Base-by-base conservation (phyloP, 805 yeast species). In the Sugiyamaella lignohabitans region DNA sequence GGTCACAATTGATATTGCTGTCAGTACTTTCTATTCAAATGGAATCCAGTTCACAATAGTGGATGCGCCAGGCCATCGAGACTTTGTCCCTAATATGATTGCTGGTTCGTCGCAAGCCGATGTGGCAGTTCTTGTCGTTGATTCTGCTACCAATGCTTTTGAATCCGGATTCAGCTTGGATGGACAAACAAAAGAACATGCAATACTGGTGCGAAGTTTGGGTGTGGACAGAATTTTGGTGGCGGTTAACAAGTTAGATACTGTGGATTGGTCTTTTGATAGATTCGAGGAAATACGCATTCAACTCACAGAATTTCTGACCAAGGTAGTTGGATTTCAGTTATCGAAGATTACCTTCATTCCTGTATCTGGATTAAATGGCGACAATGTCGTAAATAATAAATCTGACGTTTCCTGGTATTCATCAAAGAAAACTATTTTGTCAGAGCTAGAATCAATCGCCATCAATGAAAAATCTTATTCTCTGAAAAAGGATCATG, bases 21-120 rank as follows among this genome's bases (percentile, higher is more conserved):
- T 82, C 45, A 80, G 85, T 5, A 68, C 71, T 35, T 80, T 85
- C 50, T 83, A 79, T 55, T 82, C 89, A 2, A 45, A 58, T 1
- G 61, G 55, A 2, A 70, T 79, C 4, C 65, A 72, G 41, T 83
- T 81, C 60, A 80, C 87, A 0, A 81, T 87, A 3, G 78, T 85
- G 46, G 94, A 85, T 66, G 88, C 94, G 0, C 94, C 94, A 0
- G 94, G 94, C 0, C 94, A 85, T 63, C 72, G 74, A 50, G 93
- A 85, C 58, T 85, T 82, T 62, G 84, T 85, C 27, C 94, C 94
- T 3, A 86, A 83, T 56, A 83, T 85, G 87, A 84, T 85, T 54
- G 84, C 86, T 23, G 94, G 94, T 23, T 83, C 85, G 1, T 67
- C 84, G 2, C 88, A 83, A 57, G 89, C 93, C 0, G 93, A 85